phyloP scores from a whole-genome alignment of 257 asterid genomes.

The Solanum appendiculatum region DNA sequence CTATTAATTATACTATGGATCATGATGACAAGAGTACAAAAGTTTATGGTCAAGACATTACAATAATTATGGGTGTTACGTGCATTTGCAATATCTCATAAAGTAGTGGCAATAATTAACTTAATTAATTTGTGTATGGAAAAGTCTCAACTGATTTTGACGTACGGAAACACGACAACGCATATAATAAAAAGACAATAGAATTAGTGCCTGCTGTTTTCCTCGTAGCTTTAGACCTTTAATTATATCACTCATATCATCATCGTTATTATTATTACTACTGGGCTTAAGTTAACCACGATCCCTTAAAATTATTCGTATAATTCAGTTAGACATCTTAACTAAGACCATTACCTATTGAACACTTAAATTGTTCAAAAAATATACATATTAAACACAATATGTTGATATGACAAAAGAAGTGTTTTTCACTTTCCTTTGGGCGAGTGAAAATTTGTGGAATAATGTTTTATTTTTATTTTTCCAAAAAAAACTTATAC shows the following conservation, averaged over 20 bases:
- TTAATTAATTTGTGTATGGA: not conserved
- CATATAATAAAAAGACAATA: not conserved
- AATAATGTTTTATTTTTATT: too few species aligned
- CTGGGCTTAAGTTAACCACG: too few species aligned
- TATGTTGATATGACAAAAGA: too few species aligned
- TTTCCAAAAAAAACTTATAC: too few species aligned
- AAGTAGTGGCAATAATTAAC: not conserved
- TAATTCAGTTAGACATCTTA: too few species aligned
- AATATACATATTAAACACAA: too few species aligned
- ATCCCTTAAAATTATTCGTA: too few species aligned
- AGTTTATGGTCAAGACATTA: not conserved
- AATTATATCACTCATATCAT: not conserved
- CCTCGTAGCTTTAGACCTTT: not conserved
- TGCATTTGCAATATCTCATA: not conserved
- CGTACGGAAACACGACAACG: not conserved
- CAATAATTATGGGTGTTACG: not conserved
- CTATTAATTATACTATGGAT: not conserved
- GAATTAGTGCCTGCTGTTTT: not conserved
- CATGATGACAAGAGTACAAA: not conserved
- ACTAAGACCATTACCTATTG: too few species aligned
- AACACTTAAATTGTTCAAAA: too few species aligned
- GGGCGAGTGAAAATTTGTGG: too few species aligned
- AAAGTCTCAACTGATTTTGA: not conserved
- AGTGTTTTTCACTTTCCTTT: too few species aligned
- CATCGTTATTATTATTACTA: not conserved